These are phyloP conservation scores for Dendrocalamus sinicus DNA, from an alignment of 176 grass and related monocot species.

Conservation along the genomic window DNA sequence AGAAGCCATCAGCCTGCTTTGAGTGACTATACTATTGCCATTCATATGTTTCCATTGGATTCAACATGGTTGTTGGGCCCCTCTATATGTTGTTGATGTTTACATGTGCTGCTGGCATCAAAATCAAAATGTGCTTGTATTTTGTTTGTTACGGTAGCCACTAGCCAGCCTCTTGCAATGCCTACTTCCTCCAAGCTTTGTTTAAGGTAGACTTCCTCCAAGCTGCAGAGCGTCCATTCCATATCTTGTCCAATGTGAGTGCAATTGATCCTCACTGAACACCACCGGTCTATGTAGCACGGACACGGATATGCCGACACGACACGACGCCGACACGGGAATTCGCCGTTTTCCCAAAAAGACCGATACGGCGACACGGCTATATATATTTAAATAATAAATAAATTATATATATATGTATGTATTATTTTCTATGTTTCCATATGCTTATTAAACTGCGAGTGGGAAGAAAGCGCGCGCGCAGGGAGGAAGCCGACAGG, in stretches of 20 bases:
- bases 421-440: too few species aligned
- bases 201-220: neutral
- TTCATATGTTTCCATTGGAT: neutral
- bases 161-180: neutral
- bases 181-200: neutral
- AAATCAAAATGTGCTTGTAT: neutral
- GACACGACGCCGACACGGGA: too few species aligned
- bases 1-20: slow-evolving; percentile 20
- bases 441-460: too few species aligned
- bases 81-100: neutral
- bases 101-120: neutral
- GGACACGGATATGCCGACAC: too few species aligned
- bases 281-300: neutral
- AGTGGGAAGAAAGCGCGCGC: too few species aligned
- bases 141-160: neutral
- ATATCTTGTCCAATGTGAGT: neutral
- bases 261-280: neutral
- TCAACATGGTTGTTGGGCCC: neutral
- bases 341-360: too few species aligned
- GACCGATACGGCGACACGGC: too few species aligned
- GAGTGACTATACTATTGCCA: neutral
- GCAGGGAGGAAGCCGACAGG: too few species aligned
- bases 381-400: too few species aligned
- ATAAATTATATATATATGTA: too few species aligned
- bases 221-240: neutral